Conservation (phyloP, 2,329 filamentous ascomycete genomes). For the Botrytis paeoniae region DNA sequence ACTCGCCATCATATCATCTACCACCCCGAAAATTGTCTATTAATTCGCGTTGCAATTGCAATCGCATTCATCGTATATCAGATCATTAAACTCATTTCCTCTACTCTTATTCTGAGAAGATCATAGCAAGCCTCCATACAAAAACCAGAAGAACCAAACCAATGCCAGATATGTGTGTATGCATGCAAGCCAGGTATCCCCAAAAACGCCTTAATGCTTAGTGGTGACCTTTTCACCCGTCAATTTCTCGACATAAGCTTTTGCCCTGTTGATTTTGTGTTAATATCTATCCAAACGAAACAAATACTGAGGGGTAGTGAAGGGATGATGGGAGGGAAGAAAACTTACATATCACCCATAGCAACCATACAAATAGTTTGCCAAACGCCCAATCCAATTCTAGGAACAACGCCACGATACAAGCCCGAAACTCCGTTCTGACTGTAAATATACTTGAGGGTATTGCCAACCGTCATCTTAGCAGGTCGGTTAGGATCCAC, state of each 20-base stretch:
- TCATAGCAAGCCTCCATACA: background rate
- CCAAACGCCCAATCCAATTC: slow-evolving; percentile 95
- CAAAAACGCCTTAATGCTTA: slow-evolving; percentile 57
- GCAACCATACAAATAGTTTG: slow-evolving; percentile 99
- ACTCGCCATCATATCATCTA: background rate
- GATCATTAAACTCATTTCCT: slow-evolving; percentile 9
- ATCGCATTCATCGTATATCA: background rate
- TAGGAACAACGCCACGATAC: slow-evolving; percentile 91
- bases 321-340: slow-evolving; percentile 3
- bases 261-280: slow-evolving; percentile 52
- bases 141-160: slow-evolving; percentile 4
- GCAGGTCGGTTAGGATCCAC: slow-evolving; percentile 96
- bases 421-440: slow-evolving; percentile 86
- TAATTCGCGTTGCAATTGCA: slow-evolving; percentile 7
- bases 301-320: too few relatives aligned
- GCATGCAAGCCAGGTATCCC: slow-evolving; percentile 2
- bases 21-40: background rate
- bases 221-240: slow-evolving; percentile 62
- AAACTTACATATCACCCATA: slow-evolving; percentile 86
- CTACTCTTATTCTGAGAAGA: slow-evolving; percentile 6
- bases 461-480: slow-evolving; percentile 96
- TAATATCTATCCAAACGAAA: slow-evolving; percentile 15
- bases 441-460: slow-evolving; percentile 81
- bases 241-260: slow-evolving; percentile 64
- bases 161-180: slow-evolving; percentile 14